A percentile compares a stretch with the other conserved stretches of the same genome.
phyloP scores from a whole-genome alignment of 2,329 filamentous ascomycete species.

The Helicocarpus griseus region DNA sequence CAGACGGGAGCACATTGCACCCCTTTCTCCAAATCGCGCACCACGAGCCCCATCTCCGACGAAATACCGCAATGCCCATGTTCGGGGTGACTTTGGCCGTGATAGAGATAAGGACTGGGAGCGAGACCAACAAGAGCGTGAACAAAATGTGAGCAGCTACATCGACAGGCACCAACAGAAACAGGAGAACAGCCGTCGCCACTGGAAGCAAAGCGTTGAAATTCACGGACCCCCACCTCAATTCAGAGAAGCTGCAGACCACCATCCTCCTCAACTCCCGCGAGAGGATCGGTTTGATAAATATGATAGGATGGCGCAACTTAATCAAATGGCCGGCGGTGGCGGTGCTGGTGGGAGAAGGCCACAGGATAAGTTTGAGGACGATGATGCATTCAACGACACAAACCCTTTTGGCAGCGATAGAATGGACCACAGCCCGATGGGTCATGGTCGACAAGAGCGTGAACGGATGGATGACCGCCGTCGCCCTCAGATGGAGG shows the following conservation, averaged over 20 bases:
- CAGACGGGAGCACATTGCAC: slow-evolving; percentile 9
- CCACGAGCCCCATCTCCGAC: neutral
- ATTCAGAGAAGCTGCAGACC: neutral
- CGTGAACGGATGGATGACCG: neutral
- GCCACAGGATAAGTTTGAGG: neutral
- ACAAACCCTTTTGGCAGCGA: neutral
- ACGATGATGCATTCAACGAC: neutral
- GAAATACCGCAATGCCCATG: neutral
- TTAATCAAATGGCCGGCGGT: neutral
- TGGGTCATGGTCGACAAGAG: neutral
- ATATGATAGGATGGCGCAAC: slow-evolving; percentile 7
- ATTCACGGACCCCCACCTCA: neutral
- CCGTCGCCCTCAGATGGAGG: neutral
- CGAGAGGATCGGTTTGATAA: slow-evolving; percentile 1
- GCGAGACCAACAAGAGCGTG: slow-evolving; percentile 5
- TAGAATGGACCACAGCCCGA: neutral
- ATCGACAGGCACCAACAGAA: slow-evolving; percentile 2
- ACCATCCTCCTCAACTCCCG: neutral
- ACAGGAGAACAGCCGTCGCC: neutral
- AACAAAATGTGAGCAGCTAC: slow-evolving; percentile 6
- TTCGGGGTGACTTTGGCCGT: slow-evolving; percentile 4
- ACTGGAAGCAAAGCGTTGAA: slow-evolving; percentile 1
- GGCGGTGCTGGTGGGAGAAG: neutral
- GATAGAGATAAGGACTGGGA: slow-evolving; percentile 8
- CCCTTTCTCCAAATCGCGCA: slow-evolving; percentile 3